phyloP scores from a whole-genome alignment of 768 basidiomycete genomes.

The Mycena belliarum region DNA sequence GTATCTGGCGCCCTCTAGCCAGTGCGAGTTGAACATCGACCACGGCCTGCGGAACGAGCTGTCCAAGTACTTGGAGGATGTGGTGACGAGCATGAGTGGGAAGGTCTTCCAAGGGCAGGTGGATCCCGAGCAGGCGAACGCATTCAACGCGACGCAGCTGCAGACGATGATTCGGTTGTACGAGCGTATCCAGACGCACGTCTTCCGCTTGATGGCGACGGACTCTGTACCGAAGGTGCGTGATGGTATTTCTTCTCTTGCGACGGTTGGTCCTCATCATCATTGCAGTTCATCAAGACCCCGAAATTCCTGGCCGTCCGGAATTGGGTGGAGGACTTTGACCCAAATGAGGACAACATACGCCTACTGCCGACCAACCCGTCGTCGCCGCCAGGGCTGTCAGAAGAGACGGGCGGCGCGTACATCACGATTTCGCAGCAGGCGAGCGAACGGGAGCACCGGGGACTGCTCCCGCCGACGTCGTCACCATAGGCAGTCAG shows the following conservation, averaged over 20 bases:
- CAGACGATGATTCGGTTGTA: constrained; percentile 92
- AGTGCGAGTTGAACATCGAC: constrained; percentile 97
- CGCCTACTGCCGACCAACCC: constrained; percentile 54
- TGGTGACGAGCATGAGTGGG: constrained; percentile 75
- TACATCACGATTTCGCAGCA: constrained; percentile 86
- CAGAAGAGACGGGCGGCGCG: constrained; percentile 79
- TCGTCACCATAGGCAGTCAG: constrained; percentile 29
- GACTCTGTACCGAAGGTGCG: constrained; percentile 96
- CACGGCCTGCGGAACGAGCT: constrained; percentile 94
- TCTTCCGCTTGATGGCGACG: constrained; percentile 97
- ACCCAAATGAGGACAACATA: constrained; percentile 63
- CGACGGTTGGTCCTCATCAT: constrained; percentile 10
- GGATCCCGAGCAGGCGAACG: constrained; percentile 76
- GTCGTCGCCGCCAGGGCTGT: constrained; percentile 70
- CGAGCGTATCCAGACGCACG: constrained; percentile 94
- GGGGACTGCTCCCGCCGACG: constrained; percentile 30
- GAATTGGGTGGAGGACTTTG: constrained; percentile 77
- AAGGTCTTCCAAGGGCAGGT: constrained; percentile 79
- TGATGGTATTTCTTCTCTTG: constrained; percentile 3
- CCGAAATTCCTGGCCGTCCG: constrained; percentile 78
- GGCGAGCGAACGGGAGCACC: constrained; percentile 70
- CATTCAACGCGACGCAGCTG: constrained; percentile 93
- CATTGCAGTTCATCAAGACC: constrained; percentile 80
- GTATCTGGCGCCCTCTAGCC: constrained; percentile 93
- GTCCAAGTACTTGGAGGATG: constrained; percentile 89